Conservation (phyloP, 768 basidiomycete species). For the Asterophora parasitica region DNA sequence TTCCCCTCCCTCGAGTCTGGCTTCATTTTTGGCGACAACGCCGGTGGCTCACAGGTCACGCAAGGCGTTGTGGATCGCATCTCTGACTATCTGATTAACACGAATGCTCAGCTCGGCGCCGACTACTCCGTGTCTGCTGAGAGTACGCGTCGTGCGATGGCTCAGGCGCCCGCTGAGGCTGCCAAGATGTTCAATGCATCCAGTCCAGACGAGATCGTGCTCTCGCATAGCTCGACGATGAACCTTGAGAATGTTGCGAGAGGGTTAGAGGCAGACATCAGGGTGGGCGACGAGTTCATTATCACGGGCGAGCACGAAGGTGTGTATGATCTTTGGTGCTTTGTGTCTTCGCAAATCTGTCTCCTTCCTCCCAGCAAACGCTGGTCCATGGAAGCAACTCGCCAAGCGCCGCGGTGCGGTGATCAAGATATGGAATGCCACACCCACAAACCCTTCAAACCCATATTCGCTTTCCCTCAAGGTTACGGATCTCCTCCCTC, state of each 20-base stretch:
- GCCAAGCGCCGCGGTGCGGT: conserved; percentile 51
- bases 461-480: conserved; percentile 61
- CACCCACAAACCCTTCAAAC: conserved; percentile 46
- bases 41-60: conserved; percentile 66
- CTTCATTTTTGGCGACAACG: conserved; percentile 72
- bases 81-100: conserved; percentile 63
- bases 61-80: conserved; percentile 53
- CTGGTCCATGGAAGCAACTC: conserved; percentile 71
- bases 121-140: conserved; percentile 55
- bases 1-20: conserved; percentile 60
- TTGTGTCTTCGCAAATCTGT: not conserved
- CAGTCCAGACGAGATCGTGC: conserved; percentile 59
- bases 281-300: conserved; percentile 67
- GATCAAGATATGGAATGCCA: conserved; percentile 57
- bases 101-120: conserved; percentile 72
- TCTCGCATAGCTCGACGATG: conserved; percentile 63
- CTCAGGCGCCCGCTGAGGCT: conserved; percentile 45
- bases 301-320: conserved; percentile 80
- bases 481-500: conserved; percentile 51
- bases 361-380: conserved; percentile 25
- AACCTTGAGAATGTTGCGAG: conserved; percentile 66
- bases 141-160: conserved; percentile 45
- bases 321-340: conserved; percentile 21
- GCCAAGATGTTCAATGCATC: conserved; percentile 60
- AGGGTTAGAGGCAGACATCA: conserved; percentile 50